These are phyloP conservation scores for Scytalidium lignicola DNA, from an alignment of 2,329 filamentous ascomycete genomes.

Conservation along the genomic window DNA sequence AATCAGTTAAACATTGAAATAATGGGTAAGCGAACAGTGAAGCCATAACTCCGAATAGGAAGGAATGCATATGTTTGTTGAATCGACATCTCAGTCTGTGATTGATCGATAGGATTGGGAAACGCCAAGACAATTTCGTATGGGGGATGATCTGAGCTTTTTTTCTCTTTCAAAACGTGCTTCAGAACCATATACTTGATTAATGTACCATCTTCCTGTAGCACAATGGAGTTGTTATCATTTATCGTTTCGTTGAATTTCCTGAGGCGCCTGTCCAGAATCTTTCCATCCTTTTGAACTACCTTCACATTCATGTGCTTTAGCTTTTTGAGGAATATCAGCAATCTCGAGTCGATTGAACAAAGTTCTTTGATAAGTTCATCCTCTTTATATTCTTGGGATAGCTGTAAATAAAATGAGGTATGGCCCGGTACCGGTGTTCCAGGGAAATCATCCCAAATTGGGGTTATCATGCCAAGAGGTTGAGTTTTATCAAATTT, in stretches of 20 bases:
- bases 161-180: too few relatives aligned
- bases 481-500: conserved; percentile 9
- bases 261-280: too few relatives aligned
- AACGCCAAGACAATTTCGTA: too few relatives aligned
- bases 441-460: too few relatives aligned
- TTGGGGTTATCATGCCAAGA: conserved; percentile 1
- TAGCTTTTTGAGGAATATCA: background rate
- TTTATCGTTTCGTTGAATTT: too few relatives aligned
- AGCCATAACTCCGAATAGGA: conserved; percentile 17
- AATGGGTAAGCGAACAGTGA: conserved; percentile 7
- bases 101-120: too few relatives aligned
- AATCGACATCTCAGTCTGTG: background rate
- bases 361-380: background rate
- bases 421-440: background rate
- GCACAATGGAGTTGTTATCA: too few relatives aligned
- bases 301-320: background rate
- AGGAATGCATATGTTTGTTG: conserved; percentile 17
- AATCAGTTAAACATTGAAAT: too few relatives aligned
- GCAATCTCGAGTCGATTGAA: background rate
- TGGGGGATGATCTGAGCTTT: too few relatives aligned
- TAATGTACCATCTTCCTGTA: too few relatives aligned
- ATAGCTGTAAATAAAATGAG: too few relatives aligned
- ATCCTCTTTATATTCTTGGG: background rate
- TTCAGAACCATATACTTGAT: too few relatives aligned
- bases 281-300: background rate